Conservation (phyloP, 1,284 basidiomycete species). For the Fistulina hepatica region DNA sequence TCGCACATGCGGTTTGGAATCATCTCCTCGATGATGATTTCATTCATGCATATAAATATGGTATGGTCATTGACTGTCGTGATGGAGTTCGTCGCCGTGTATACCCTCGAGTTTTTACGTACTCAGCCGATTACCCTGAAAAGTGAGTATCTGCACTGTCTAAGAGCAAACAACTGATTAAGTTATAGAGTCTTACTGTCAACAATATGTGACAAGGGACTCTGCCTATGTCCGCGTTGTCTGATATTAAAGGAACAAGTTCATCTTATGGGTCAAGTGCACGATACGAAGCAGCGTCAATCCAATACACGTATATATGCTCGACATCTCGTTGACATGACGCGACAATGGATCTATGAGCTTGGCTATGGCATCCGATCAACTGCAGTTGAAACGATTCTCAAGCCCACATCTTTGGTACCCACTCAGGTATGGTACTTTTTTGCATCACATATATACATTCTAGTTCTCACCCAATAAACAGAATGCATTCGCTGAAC, state of each 20-base stretch:
- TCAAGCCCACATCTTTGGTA: conserved; percentile 21
- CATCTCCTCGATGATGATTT: conserved; percentile 22
- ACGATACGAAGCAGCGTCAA: conserved; percentile 10
- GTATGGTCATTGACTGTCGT: conserved; percentile 20
- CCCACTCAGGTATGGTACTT: conserved; percentile 19
- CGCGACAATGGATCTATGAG: conserved; percentile 19
- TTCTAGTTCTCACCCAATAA: conserved; percentile 3
- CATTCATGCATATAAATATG: conserved; percentile 21
- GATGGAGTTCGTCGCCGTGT: conserved; percentile 20
- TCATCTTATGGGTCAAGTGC: conserved; percentile 12
- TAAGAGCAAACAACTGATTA: not conserved
- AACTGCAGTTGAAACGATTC: conserved; percentile 10
- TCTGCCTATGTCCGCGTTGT: conserved; percentile 24
- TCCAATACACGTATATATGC: conserved; percentile 1
- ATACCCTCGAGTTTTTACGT: conserved; percentile 22
- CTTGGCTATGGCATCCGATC: conserved; percentile 18
- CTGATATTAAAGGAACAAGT: conserved; percentile 16
- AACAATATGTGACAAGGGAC: conserved; percentile 21
- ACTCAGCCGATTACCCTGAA: conserved; percentile 27
- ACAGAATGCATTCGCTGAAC: conserved; percentile 27
- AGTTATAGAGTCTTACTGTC: conserved; percentile 21
- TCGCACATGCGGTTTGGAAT: conserved; percentile 24
- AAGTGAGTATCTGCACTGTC: conserved; percentile 19
- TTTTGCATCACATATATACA: not conserved
- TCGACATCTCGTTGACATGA: conserved; percentile 8